phyloP scores from a whole-genome alignment of 257 asterid species.

The Scutellaria minor region DNA sequence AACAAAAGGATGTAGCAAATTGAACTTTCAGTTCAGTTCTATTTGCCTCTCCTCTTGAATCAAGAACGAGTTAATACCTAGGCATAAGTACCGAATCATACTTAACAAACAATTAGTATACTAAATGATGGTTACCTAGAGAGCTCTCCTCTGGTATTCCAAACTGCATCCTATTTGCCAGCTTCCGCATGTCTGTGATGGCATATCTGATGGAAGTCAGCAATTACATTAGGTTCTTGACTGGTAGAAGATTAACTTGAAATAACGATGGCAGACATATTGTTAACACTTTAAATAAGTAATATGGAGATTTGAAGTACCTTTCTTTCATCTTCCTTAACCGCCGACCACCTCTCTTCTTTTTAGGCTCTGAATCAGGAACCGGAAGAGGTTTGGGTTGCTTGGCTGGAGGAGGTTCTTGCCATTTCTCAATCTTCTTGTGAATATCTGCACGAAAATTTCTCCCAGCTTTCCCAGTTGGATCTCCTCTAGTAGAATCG shows the following conservation, averaged over 20 bases:
- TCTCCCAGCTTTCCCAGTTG: constrained; percentile 84
- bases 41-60: background rate
- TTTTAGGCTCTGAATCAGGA: constrained; percentile 98
- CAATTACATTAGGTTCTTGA: constrained; percentile 30
- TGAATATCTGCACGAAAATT: constrained; percentile 70
- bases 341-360: constrained; percentile 97
- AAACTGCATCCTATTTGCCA: constrained; percentile 94
- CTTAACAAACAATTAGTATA: background rate
- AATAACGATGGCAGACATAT: background rate
- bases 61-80: background rate
- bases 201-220: constrained; percentile 68
- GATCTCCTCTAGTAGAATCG: constrained; percentile 85
- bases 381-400: constrained; percentile 98
- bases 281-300: background rate
- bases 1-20: background rate
- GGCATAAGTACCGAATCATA: background rate
- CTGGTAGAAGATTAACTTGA: constrained; percentile 7
- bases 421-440: constrained; percentile 98
- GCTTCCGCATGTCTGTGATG: constrained; percentile 95
- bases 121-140: constrained; percentile 53
- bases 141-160: constrained; percentile 99
- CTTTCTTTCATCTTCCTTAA: constrained; percentile 98
- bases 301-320: constrained; percentile 39
- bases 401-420: constrained; percentile 98
- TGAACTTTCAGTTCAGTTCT: background rate